A percentile compares a stretch with the other conserved stretches of the same genome.
phyloP scores from a whole-genome alignment of 352 stramenopile species.

The Pythium sp. region DNA sequence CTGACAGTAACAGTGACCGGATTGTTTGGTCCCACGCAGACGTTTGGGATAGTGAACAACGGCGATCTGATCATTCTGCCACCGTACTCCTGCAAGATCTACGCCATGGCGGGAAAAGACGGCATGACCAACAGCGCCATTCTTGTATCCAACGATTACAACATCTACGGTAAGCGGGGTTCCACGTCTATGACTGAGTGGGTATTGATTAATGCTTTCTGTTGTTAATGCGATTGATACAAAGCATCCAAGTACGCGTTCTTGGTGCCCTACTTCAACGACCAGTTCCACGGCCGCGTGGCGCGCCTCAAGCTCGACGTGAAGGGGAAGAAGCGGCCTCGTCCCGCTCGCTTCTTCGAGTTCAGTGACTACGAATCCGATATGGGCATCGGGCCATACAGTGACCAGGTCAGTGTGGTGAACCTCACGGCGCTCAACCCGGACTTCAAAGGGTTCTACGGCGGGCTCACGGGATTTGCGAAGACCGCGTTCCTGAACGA shows the following conservation, averaged over 20 bases:
- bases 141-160: slow-evolving; percentile 46
- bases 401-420: slow-evolving; percentile 52
- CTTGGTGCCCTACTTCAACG: slow-evolving; percentile 70
- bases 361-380: slow-evolving; percentile 75
- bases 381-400: slow-evolving; percentile 66
- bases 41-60: slow-evolving; percentile 29
- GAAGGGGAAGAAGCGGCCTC: slow-evolving; percentile 70
- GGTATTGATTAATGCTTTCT: neutral
- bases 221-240: neutral
- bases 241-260: slow-evolving; percentile 73
- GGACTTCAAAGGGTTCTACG: slow-evolving; percentile 51
- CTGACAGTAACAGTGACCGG: slow-evolving; percentile 12
- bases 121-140: slow-evolving; percentile 53
- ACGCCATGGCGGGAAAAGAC: slow-evolving; percentile 59
- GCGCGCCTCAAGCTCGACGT: slow-evolving; percentile 67
- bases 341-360: slow-evolving; percentile 68
- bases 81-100: slow-evolving; percentile 55
- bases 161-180: slow-evolving; percentile 48
- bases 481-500: slow-evolving; percentile 58
- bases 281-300: slow-evolving; percentile 60
- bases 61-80: slow-evolving; percentile 53
- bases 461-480: slow-evolving; percentile 60
- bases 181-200: neutral
- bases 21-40: slow-evolving; percentile 28
- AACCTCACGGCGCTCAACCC: slow-evolving; percentile 49